phyloP scores from a whole-genome alignment of 2,329 filamentous ascomycete species.

The Claviceps sp. region DNA sequence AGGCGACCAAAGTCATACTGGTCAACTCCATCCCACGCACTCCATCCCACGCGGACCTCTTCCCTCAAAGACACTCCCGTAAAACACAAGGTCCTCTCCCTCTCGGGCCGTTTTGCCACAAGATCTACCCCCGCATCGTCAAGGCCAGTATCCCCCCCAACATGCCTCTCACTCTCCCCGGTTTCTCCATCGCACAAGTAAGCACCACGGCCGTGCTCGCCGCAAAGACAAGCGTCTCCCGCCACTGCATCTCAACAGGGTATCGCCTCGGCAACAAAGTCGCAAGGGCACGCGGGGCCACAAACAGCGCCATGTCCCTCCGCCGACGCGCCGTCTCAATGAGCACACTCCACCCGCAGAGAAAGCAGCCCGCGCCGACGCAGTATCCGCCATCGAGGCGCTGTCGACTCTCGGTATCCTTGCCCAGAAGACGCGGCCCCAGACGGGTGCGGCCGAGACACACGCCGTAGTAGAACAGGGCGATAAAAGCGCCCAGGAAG shows the following conservation, averaged over 20 bases:
- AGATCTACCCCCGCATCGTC: conserved; percentile 23
- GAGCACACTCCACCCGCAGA: conserved; percentile 74
- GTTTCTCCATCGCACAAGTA: conserved; percentile 50
- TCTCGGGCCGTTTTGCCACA: no score
- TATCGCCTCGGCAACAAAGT: conserved; percentile 64
- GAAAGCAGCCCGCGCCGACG: conserved; percentile 54
- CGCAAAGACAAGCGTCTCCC: conserved; percentile 53
- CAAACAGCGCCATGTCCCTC: conserved; percentile 68
- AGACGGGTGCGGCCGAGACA: conserved; percentile 63
- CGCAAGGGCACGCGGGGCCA: conserved; percentile 63
- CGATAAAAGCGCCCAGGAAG: conserved; percentile 66
- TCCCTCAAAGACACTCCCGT: no score
- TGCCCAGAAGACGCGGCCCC: conserved; percentile 54
- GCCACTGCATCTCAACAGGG: conserved; percentile 45
- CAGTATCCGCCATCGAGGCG: conserved; percentile 51
- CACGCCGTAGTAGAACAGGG: conserved; percentile 73
- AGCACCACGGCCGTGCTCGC: conserved; percentile 57
- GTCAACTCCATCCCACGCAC: no score
- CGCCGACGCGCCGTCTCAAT: conserved; percentile 52
- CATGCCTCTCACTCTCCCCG: conserved; percentile 50
- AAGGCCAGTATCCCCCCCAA: conserved; percentile 46
- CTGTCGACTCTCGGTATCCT: conserved; percentile 31
- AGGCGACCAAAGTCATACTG: no score
- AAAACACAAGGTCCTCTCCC: no score
- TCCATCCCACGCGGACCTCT: no score